Conservation (phyloP, 345 rosid genomes). For the Rhizophora mangle region DNA sequence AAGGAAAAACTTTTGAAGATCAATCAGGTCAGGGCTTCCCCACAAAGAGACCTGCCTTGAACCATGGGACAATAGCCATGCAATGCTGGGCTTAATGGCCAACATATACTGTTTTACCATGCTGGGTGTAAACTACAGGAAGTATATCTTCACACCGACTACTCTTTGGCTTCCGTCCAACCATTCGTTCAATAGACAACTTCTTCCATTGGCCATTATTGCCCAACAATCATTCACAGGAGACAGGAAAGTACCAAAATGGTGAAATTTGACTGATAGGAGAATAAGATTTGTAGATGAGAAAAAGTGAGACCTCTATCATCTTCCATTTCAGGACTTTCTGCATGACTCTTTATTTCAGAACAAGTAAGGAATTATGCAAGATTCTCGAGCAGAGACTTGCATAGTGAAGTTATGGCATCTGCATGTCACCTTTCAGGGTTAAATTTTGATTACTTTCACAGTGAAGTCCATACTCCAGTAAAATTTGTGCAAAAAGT, state of each 20-base stretch:
- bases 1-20: constrained; percentile 2
- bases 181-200: constrained; percentile 29
- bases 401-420: too few species aligned
- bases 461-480: background rate
- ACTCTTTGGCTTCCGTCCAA: constrained; percentile 27
- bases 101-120: constrained; percentile 1
- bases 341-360: background rate
- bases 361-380: too few species aligned
- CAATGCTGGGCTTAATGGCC: constrained; percentile 7
- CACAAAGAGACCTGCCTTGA: constrained; percentile 27
- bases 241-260: constrained; percentile 16
- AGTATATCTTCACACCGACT: constrained; percentile 19
- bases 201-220: constrained; percentile 14
- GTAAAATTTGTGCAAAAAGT: background rate
- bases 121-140: constrained; percentile 28
- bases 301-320: background rate
- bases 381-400: too few species aligned
- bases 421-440: background rate
- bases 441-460: background rate
- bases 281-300: background rate
- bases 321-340: background rate
- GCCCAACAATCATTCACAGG: constrained; percentile 19
- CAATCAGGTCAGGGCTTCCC: constrained; percentile 11
- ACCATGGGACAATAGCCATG: constrained; percentile 15
- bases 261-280: constrained; percentile 9